These are phyloP conservation scores for Schizochytrium sp. DNA, from an alignment of 108 stramenopile genomes.

Conservation along the genomic window DNA sequence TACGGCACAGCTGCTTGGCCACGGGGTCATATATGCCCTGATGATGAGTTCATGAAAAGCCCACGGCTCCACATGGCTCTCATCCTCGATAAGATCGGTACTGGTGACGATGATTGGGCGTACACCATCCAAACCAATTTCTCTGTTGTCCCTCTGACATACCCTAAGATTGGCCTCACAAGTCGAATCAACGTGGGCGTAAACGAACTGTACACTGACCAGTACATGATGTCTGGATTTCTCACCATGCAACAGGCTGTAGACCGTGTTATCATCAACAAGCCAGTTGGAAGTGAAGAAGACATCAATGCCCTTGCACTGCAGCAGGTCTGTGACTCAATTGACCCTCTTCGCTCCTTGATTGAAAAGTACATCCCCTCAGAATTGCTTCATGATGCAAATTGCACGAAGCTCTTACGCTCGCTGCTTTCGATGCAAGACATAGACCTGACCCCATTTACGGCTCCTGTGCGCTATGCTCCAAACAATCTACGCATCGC, in stretches of 20 bases:
- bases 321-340: slow-evolving; percentile 42
- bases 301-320: slow-evolving; percentile 16
- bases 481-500: slow-evolving; percentile 51
- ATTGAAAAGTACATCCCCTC: background rate
- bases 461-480: background rate
- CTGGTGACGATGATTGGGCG: background rate
- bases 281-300: background rate
- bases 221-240: slow-evolving; percentile 60
- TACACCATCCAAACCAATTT: slow-evolving; percentile 55
- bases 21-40: background rate
- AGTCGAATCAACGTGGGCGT: slow-evolving; percentile 17
- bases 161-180: slow-evolving; percentile 44
- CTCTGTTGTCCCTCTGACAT: slow-evolving; percentile 33
- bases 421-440: background rate
- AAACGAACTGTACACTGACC: slow-evolving; percentile 21
- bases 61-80: slow-evolving; percentile 37
- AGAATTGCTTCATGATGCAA: background rate
- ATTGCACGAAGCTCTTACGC: slow-evolving; percentile 3
- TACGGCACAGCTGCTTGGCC: slow-evolving; percentile 37
- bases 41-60: background rate
- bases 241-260: slow-evolving; percentile 28
- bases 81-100: slow-evolving; percentile 37
- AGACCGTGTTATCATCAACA: slow-evolving; percentile 25
- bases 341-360: slow-evolving; percentile 8
- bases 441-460: background rate